A percentile compares a stretch with the other conserved stretches of the same genome.
Conservation (phyloP, 495 filamentous ascomycete species). For the Trichodelitschia bisporula region DNA sequence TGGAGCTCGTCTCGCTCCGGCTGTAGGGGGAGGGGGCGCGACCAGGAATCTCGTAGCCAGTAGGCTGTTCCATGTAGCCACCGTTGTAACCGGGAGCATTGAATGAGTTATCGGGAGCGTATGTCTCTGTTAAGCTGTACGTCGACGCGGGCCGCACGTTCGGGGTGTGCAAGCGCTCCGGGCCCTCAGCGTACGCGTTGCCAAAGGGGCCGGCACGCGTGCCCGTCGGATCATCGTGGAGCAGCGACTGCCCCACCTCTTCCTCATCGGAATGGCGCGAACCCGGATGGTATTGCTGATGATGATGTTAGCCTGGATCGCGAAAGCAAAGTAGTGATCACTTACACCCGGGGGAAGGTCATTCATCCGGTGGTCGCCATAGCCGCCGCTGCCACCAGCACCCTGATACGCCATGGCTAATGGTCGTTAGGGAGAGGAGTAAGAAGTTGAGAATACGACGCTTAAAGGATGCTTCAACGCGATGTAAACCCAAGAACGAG, state of each 20-base stretch:
- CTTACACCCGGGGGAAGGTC: not conserved
- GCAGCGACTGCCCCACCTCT: conserved; percentile 43
- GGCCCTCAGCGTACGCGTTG: conserved; percentile 41
- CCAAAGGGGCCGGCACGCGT: conserved; percentile 44
- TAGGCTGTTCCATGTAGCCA: conserved; percentile 24
- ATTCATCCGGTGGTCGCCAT: conserved; percentile 2
- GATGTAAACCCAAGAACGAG: not conserved
- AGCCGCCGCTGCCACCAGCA: too few relatives aligned
- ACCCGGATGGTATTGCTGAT: conserved; percentile 1
- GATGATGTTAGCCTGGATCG: not conserved
- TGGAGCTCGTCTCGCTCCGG: conserved; percentile 49
- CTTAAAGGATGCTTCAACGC: too few relatives aligned
- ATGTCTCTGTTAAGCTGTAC: conserved; percentile 87
- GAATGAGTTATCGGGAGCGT: conserved; percentile 22
- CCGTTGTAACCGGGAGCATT: conserved; percentile 22
- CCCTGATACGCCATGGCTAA: conserved; percentile 12
- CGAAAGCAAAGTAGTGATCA: not conserved
- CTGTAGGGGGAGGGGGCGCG: conserved; percentile 36
- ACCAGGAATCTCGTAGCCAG: conserved; percentile 29
- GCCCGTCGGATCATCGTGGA: conserved; percentile 35
- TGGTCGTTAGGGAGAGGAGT: not conserved
- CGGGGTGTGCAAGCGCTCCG: conserved; percentile 15
- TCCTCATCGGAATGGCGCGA: conserved; percentile 36
- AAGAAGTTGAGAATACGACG: not conserved
- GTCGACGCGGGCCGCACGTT: conserved; percentile 29